phyloP scores from a whole-genome alignment of 495 filamentous ascomycete genomes.

The Xylaria telfairii region DNA sequence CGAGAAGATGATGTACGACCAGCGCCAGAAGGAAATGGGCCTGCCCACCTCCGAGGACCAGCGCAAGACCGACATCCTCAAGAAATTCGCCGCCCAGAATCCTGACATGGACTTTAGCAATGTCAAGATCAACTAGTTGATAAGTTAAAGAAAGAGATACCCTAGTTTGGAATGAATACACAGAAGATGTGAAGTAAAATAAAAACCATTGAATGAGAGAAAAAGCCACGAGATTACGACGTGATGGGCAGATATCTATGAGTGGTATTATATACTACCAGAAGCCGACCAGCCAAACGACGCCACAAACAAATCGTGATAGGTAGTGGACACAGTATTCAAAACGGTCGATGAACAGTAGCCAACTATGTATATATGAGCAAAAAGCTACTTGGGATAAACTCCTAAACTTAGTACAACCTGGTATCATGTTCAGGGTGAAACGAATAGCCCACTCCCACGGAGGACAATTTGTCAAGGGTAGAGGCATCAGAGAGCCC shows the following conservation, averaged over 20 bases:
- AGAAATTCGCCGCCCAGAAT: constrained; percentile 80
- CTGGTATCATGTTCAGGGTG: constrained; percentile 55
- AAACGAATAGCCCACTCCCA: constrained; percentile 66
- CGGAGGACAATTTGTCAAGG: constrained; percentile 34
- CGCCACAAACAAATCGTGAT: not conserved
- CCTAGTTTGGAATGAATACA: not conserved
- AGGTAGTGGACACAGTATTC: not conserved
- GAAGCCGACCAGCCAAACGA: not conserved
- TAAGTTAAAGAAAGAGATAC: not conserved
- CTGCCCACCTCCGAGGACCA: constrained; percentile 88
- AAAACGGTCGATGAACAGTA: not conserved
- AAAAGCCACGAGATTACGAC: not conserved
- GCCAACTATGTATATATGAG: not conserved
- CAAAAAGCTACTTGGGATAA: not conserved
- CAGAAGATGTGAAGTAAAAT: not conserved
- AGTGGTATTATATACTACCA: not conserved
- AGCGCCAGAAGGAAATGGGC: constrained; percentile 91
- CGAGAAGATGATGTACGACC: constrained; percentile 99
- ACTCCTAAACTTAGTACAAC: not conserved
- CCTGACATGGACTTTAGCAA: constrained; percentile 86
- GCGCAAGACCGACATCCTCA: constrained; percentile 88
- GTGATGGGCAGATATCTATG: not conserved
- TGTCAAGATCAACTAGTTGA: constrained; percentile 76
- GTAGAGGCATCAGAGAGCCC: constrained; percentile 68
- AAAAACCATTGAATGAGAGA: not conserved